Evolutionary conservation across 2,329 filamentous ascomycete species (phyloP).

Genomic region (Paecilomyces niveus): DNA sequence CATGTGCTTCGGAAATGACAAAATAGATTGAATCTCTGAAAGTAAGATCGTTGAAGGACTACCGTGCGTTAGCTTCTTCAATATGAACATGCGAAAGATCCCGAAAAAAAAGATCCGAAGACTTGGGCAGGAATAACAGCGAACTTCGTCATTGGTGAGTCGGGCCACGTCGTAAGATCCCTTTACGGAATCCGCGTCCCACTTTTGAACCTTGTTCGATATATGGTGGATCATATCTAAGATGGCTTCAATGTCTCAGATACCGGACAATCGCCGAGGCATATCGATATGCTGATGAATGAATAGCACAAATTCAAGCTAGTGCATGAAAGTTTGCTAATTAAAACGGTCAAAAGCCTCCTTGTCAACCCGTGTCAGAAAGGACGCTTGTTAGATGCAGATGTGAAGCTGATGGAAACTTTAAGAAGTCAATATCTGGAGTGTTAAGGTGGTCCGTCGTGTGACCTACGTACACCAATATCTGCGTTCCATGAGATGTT

Average conservation of each 20-base stretch:
- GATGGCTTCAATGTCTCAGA: not conserved
- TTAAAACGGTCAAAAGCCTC: not conserved
- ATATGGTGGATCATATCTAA: not conserved
- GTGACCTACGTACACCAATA: too few species aligned
- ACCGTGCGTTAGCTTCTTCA: not conserved
- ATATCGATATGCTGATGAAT: not conserved
- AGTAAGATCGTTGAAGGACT: too few species aligned
- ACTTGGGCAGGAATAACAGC: not conserved
- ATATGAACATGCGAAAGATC: not conserved
- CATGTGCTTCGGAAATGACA: too few species aligned
- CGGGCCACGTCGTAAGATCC: not conserved
- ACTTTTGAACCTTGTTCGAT: not conserved
- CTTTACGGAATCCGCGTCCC: not conserved
- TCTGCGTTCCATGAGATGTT: not conserved
- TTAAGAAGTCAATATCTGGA: too few species aligned
- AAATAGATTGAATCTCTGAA: too few species aligned
- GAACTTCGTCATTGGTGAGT: not conserved
- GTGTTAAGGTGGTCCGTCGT: too few species aligned
- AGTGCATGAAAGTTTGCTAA: not conserved
- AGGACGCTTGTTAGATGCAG: not conserved
- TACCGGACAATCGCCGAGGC: not conserved
- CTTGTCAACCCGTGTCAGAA: not conserved
- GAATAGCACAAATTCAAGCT: not conserved
- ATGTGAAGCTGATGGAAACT: not conserved
- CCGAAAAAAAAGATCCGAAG: not conserved